Base-by-base conservation (phyloP, 2,329 filamentous ascomycete genomes). In the Colletotrichum sp. region DNA sequence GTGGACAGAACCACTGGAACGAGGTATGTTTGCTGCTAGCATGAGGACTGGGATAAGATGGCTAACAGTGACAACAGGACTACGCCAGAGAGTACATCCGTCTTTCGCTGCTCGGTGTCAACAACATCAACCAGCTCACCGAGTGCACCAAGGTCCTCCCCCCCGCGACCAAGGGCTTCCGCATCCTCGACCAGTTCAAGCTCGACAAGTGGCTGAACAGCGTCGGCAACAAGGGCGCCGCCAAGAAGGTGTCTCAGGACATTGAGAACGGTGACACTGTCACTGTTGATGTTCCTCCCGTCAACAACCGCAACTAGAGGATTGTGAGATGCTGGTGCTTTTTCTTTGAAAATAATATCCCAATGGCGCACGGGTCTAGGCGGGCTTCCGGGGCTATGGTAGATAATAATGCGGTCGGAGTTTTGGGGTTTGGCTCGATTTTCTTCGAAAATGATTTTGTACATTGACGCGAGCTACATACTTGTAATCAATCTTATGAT, bases 141-240 rank as follows among this genome's bases (percentile, higher is more conserved):
- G 89, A 90, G 76, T 91, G 89, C 84, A 89, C 87, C 12, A 85
- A 87, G 76, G 87, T 88, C 1, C 80, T 90, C 6, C 89, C 86
- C 3, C 74, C 83, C 1, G 76, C 76, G 5, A 61, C 64, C 34
- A 75, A 58, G 59, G 70, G 63, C 33, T 76, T 59, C 73, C 63
- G 66, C 36, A 36, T 47, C 15, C 12, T 66, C 15, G 75, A 76
- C 36, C 75, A 76, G 65, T 64, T 31, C 43, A 75, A 74, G 67
- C 63, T 76, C 33, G 70, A 76, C 66, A 73, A 76, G 75, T 76
- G 75, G 75, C 75, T 76, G 63, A 70, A 70, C 73, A 76, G 70
- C 55, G 58, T 69, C 21, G 73, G 67, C 59, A 72, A 70, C 73
- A 75, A 73, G 73, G 75, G 75, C 29, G 71, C 74, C 33, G 70